A percentile compares a stretch with the other conserved stretches of the same genome.
phyloP scores from a whole-genome alignment of 371 early-diverging fungal species.

The Mortierella sp. region DNA sequence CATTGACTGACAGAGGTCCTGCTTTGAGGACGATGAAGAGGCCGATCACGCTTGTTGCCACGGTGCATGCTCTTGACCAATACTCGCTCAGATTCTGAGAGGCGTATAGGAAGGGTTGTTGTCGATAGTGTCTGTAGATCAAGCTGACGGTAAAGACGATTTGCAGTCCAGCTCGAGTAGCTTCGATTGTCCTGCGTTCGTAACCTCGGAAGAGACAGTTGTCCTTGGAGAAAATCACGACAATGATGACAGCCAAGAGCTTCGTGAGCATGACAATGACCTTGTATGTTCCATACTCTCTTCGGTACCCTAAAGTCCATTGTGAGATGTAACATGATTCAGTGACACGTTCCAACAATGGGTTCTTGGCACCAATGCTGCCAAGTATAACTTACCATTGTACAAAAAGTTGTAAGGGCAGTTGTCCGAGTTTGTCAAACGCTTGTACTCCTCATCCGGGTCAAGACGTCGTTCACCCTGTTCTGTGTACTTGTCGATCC shows the following conservation, averaged over 20 bases:
- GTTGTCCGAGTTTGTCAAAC: slow-evolving; percentile 60
- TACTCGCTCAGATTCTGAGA: slow-evolving; percentile 57
- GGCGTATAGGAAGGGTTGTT: slow-evolving; percentile 52
- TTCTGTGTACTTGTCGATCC: slow-evolving; percentile 54
- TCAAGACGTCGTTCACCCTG: slow-evolving; percentile 50
- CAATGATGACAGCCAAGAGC: slow-evolving; percentile 56
- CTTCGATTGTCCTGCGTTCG: slow-evolving; percentile 56
- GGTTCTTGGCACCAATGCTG: too few species aligned
- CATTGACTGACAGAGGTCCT: slow-evolving; percentile 27
- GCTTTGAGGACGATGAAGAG: slow-evolving; percentile 51
- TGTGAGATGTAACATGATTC: too few species aligned
- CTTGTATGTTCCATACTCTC: slow-evolving; percentile 60
- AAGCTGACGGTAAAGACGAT: slow-evolving; percentile 50
- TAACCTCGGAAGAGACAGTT: slow-evolving; percentile 62
- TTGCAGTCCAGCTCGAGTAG: slow-evolving; percentile 57
- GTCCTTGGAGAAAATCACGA: slow-evolving; percentile 61
- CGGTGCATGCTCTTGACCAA: slow-evolving; percentile 54
- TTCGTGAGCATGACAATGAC: slow-evolving; percentile 63
- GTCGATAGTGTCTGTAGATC: slow-evolving; percentile 52
- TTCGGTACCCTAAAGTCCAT: slow-evolving; percentile 45
- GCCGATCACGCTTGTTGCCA: slow-evolving; percentile 53
- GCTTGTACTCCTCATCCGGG: slow-evolving; percentile 54
- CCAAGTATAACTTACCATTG: slow-evolving; percentile 34
- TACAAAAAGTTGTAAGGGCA: slow-evolving; percentile 68
- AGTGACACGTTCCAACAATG: too few species aligned